phyloP scores from a whole-genome alignment of 441 rosid species.

The Biscutella laevigata region DNA sequence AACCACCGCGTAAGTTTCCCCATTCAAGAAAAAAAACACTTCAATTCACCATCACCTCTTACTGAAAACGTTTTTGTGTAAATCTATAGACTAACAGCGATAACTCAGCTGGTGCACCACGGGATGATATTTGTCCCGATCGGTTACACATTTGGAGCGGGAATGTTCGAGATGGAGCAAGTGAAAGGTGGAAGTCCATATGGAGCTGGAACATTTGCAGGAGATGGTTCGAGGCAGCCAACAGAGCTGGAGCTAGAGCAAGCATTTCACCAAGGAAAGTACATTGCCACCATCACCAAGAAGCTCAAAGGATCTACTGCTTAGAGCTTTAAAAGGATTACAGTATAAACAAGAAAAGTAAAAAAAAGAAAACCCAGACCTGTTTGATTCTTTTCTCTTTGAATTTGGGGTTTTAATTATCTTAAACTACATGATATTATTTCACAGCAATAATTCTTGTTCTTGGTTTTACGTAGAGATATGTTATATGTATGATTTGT shows the following conservation, averaged over 20 bases:
- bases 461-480: constrained; percentile 20
- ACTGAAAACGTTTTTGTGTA: background rate
- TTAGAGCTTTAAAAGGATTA: constrained; percentile 11
- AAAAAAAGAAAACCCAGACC: background rate
- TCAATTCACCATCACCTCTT: background rate
- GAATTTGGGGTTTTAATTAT: constrained; percentile 19
- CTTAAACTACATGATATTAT: constrained; percentile 14
- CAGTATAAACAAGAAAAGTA: constrained; percentile 5
- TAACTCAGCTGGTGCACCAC: constrained; percentile 93
- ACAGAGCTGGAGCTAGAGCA: constrained; percentile 67
- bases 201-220: constrained; percentile 87
- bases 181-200: constrained; percentile 94
- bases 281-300: constrained; percentile 69
- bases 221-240: constrained; percentile 81
- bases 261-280: constrained; percentile 94
- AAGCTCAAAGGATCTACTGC: constrained; percentile 63
- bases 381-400: constrained; percentile 19
- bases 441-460: constrained; percentile 21
- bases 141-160: constrained; percentile 94
- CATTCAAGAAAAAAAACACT: constrained; percentile 3
- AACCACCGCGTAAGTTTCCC: constrained; percentile 71
- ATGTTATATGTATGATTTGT: constrained; percentile 22
- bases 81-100: constrained; percentile 51
- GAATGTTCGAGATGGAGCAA: constrained; percentile 90
- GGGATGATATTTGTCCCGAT: constrained; percentile 92